Conservation (phyloP, 2,329 filamentous ascomycete species). For the Cadophora sp. region DNA sequence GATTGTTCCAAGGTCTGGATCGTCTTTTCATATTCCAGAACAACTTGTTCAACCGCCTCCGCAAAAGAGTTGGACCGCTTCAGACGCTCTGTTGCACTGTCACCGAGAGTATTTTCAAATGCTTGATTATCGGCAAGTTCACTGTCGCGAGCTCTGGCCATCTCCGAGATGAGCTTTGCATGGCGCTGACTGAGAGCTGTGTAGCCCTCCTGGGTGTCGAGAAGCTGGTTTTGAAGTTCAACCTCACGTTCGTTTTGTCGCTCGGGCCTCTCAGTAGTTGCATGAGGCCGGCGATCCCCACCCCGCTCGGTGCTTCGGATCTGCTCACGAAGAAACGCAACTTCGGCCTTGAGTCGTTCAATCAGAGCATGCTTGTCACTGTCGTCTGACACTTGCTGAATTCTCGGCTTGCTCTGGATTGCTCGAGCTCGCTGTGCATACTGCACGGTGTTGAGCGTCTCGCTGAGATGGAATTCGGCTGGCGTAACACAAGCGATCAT, state of each 20-base stretch:
- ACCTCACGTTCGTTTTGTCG: conserved; percentile 83
- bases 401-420: conserved; percentile 96
- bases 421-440: conserved; percentile 95
- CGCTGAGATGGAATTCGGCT: conserved; percentile 95
- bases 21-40: conserved; percentile 98
- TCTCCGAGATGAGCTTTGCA: conserved; percentile 92
- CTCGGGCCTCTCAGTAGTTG: conserved; percentile 74
- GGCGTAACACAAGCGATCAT: conserved; percentile 99
- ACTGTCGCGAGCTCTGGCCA: conserved; percentile 83
- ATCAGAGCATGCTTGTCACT: conserved; percentile 94
- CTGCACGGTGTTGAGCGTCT: conserved; percentile 96
- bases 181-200: conserved; percentile 89
- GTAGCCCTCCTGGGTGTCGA: conserved; percentile 96
- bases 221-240: conserved; percentile 90
- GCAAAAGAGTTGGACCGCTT: conserved; percentile 97
- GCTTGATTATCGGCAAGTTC: conserved; percentile 65
- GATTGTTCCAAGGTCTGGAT: conserved; percentile 94
- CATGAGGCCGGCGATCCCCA: conserved; percentile 58
- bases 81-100: conserved; percentile 83
- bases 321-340: conserved; percentile 92
- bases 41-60: conserved; percentile 93
- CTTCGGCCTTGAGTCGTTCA: conserved; percentile 90
- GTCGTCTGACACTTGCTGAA: conserved; percentile 88
- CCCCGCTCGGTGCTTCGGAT: conserved; percentile 83
- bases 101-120: conserved; percentile 69